Percentiles rank a stretch among this genome's conserved stretches.
These are phyloP conservation scores for Lactarius pseudohatsudake DNA, from an alignment of 768 basidiomycete species.

Conservation along the genomic window DNA sequence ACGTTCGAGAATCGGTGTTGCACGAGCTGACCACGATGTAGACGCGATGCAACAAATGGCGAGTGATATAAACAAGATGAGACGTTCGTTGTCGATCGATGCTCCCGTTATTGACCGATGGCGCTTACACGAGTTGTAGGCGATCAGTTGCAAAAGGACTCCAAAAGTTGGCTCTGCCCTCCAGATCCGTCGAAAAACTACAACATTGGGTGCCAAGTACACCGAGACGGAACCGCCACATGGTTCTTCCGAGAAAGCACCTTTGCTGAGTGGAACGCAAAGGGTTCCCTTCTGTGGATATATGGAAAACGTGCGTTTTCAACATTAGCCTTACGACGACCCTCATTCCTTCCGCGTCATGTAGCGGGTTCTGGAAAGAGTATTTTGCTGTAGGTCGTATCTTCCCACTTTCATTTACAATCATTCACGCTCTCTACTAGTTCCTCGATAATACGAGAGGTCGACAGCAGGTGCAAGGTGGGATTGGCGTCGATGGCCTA, in stretches of 20 bases:
- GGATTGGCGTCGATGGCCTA: slow-evolving; percentile 6
- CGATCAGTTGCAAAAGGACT: background rate
- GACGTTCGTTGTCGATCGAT: background rate
- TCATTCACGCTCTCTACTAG: background rate
- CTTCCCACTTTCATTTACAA: background rate
- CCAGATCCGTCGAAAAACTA: slow-evolving; percentile 17
- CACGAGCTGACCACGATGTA: background rate
- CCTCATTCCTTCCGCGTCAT: background rate
- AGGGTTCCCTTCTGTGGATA: slow-evolving; percentile 7
- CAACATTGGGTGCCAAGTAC: background rate
- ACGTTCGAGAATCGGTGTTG: background rate
- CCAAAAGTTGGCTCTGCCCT: slow-evolving; percentile 9
- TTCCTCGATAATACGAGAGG: slow-evolving; percentile 1
- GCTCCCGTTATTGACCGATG: too few species aligned
- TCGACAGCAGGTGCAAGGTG: background rate
- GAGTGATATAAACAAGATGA: background rate
- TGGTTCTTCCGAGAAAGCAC: slow-evolving; percentile 1
- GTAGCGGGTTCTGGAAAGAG: slow-evolving; percentile 15
- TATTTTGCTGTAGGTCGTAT: slow-evolving; percentile 4
- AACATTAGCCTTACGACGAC: background rate
- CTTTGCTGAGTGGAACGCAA: background rate
- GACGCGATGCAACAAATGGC: slow-evolving; percentile 4
- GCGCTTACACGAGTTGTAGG: background rate
- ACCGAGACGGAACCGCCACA: background rate
- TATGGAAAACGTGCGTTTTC: slow-evolving; percentile 11